Percentiles rank a stretch among this genome's conserved stretches.
Evolutionary conservation across 352 stramenopile species (phyloP).

Genomic region (Globisporangium abappressorium): DNA sequence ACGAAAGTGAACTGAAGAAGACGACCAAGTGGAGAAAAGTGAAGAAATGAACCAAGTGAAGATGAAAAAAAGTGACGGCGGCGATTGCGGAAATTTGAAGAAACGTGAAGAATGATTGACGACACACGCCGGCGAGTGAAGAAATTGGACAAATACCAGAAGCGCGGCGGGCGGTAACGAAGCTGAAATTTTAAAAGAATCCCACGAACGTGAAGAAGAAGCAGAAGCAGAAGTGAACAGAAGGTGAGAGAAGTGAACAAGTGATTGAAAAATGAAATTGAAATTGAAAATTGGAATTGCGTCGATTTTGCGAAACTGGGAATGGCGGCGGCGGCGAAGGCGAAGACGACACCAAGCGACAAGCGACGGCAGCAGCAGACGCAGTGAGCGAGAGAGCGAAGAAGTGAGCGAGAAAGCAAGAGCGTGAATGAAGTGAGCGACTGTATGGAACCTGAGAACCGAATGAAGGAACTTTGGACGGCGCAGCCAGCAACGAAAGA

Average conservation of each 20-base stretch:
- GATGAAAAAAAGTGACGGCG: constrained; percentile 9
- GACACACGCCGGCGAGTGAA: not conserved
- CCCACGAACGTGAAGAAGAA: not conserved
- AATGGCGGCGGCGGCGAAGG: not conserved
- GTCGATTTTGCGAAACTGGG: not conserved
- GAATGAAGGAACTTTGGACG: not conserved
- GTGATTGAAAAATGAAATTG: constrained; percentile 4
- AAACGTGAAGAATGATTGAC: not conserved
- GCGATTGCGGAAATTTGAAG: not conserved
- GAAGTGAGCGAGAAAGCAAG: not conserved
- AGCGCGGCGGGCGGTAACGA: not conserved
- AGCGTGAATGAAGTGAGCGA: not conserved
- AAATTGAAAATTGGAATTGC: constrained; percentile 1
- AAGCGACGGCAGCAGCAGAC: not conserved
- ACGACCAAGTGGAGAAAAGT: constrained; percentile 24
- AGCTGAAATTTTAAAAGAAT: not conserved
- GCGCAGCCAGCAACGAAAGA: not conserved
- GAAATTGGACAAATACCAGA: not conserved
- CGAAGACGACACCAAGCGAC: not conserved
- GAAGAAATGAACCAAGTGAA: constrained; percentile 23
- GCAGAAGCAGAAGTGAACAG: not conserved
- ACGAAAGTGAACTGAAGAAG: constrained; percentile 26
- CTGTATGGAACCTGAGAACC: not conserved
- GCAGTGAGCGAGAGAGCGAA: not conserved
- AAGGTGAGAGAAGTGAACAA: constrained; percentile 3